Evolutionary conservation across 129 eudicot genomes (phyloP).

Genomic region (Escallonia rubra): DNA sequence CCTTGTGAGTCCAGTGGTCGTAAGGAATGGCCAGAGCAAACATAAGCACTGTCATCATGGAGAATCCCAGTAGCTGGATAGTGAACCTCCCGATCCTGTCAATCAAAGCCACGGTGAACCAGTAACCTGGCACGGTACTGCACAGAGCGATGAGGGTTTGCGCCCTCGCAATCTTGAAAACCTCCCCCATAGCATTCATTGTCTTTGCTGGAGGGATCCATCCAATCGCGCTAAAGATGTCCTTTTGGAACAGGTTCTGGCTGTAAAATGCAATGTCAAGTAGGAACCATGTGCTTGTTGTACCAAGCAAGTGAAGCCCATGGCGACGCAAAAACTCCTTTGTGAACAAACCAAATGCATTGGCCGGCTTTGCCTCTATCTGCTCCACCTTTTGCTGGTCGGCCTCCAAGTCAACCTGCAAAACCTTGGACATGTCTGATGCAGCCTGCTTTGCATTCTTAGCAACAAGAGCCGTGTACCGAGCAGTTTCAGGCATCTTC

Average conservation of each 20-base stretch:
- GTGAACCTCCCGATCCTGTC: slow-evolving; percentile 51
- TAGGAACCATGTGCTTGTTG: slow-evolving; percentile 62
- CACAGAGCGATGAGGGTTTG: slow-evolving; percentile 69
- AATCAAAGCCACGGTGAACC: slow-evolving; percentile 69
- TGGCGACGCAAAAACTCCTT: slow-evolving; percentile 49
- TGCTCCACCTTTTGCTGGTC: slow-evolving; percentile 28
- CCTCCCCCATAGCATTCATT: slow-evolving; percentile 63
- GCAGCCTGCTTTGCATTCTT: slow-evolving; percentile 48
- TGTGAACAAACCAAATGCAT: slow-evolving; percentile 45
- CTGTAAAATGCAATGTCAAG: slow-evolving; percentile 73
- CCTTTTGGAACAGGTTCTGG: slow-evolving; percentile 70
- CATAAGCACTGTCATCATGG: slow-evolving; percentile 77
- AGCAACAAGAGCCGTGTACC: slow-evolving; percentile 52
- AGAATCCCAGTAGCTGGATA: slow-evolving; percentile 59
- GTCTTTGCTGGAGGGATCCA: slow-evolving; percentile 51
- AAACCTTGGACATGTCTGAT: slow-evolving; percentile 53
- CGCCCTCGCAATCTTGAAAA: slow-evolving; percentile 53
- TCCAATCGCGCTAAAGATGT: slow-evolving; percentile 48
- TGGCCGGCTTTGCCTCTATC: slow-evolving; percentile 5
- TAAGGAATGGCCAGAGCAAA: slow-evolving; percentile 59
- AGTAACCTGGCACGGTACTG: slow-evolving; percentile 75
- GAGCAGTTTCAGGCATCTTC: slow-evolving; percentile 59
- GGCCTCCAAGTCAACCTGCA: slow-evolving; percentile 48
- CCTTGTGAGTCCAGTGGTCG: slow-evolving; percentile 51
- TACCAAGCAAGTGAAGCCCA: slow-evolving; percentile 66